Base-by-base conservation (phyloP, 805 yeast genomes). In the Kazachstania martiniae region DNA sequence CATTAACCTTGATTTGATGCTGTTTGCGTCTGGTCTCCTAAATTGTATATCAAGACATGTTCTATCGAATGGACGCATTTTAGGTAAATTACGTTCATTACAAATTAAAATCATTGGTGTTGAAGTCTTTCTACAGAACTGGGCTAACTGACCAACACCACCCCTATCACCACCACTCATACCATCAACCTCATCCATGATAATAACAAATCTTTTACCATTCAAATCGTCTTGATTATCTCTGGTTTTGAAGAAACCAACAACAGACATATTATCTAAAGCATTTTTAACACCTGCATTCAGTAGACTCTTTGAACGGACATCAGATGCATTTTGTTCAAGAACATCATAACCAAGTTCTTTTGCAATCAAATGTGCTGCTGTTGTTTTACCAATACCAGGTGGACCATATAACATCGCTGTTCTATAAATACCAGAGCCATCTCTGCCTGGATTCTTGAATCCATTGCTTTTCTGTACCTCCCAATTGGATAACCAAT, bases 91-190 rank as follows among this genome's bases (percentile, higher is more conserved):
- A 44, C 82, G 78, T 53, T 91, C 99, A 59, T 91, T 91, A 62
- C 97, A 89, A 40, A 91, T 87, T 33, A 89, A 66, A 37, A 91
- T 86, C 62, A 91, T 70, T 12, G 99, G 98, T 45, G 89, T 83
- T 27, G 75, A 69, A 0, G 97, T 86, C 31, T 75, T 77, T 27
- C 79, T 69, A 52, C 96, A 87, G 45, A 84, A 79, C 25, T 79
- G 76, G 0, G 96, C 85, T 57, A 91, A 67, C 38, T 86, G 93
- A 16, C 95, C 96, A 18, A 91, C 95, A 41, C 99, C 99, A 39
- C 99, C 99, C 46, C 91, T 78, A 58, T 91, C 99, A 42, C 99
- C 99, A 51, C 93, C 86, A 25, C 95, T 84, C 97, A 91, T 91
- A 45, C 99, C 99, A 56, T 91, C 99, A 19, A 91, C 97, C 62